Evolutionary conservation across 345 rosid species (phyloP).

Genomic region (Eucalyptus victrix): DNA sequence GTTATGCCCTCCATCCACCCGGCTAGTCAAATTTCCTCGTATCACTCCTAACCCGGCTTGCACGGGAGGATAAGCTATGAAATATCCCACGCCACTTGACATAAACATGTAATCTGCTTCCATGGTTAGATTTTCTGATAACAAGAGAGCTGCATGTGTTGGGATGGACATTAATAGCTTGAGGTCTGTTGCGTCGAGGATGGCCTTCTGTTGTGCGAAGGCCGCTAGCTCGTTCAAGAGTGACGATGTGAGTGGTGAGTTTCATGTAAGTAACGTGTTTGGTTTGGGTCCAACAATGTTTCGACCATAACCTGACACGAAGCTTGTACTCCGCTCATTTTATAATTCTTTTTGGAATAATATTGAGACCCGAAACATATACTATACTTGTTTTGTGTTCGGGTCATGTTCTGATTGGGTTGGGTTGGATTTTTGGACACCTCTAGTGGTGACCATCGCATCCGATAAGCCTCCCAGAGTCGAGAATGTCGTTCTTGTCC

Average conservation of each 20-base stretch:
- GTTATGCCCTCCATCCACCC: not conserved
- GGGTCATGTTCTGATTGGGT: rapidly evolving
- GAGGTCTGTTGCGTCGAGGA: not conserved
- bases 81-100: not conserved
- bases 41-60: not conserved
- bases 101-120: too few species aligned
- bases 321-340: too few species aligned
- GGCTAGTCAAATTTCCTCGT: too few species aligned
- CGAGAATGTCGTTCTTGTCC: not conserved
- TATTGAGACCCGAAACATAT: too few species aligned
- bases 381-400: too few species aligned
- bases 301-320: rapidly evolving
- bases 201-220: not conserved
- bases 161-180: not conserved
- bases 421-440: too few species aligned
- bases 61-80: not conserved
- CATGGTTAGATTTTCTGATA: too few species aligned
- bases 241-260: not conserved
- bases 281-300: too few species aligned
- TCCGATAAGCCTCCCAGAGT: not conserved
- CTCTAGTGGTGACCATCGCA: not conserved
- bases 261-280: too few species aligned
- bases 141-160: not conserved
- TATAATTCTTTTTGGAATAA: too few species aligned
- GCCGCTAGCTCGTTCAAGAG: not conserved